Conservation (phyloP, 176 grass and related monocot genomes). For the Aegilops umbellulata region DNA sequence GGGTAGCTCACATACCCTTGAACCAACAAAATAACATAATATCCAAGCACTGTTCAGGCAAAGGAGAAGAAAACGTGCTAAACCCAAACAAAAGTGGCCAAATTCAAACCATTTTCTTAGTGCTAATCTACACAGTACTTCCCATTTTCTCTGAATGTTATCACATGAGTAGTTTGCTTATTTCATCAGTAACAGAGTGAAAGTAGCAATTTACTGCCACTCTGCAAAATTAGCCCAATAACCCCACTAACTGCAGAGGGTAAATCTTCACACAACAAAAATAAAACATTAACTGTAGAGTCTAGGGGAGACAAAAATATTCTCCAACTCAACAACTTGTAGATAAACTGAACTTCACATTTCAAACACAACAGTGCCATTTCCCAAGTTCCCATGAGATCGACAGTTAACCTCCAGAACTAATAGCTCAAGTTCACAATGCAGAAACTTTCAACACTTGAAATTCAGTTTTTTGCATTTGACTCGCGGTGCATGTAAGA, state of each 20-base stretch:
- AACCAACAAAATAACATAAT: neutral
- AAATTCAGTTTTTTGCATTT: neutral
- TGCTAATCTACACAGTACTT: neutral
- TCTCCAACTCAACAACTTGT: neutral
- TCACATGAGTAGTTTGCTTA: neutral
- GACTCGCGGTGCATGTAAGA: neutral
- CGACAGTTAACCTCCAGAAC: neutral
- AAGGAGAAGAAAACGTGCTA: neutral
- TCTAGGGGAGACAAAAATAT: neutral
- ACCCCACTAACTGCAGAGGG: neutral
- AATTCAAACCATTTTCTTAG: neutral
- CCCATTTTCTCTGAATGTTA: neutral
- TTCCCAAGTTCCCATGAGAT: neutral
- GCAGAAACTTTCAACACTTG: neutral
- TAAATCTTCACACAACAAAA: neutral
- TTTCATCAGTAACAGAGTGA: neutral
- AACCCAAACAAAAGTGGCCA: neutral
- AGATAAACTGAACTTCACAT: neutral
- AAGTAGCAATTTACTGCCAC: slow-evolving; percentile 4
- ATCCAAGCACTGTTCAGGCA: neutral
- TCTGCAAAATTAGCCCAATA: neutral
- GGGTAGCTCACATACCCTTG: neutral
- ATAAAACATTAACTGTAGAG: neutral
- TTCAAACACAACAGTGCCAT: neutral
- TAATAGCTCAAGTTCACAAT: neutral